Percentiles rank a stretch among this genome's conserved stretches.
Conservation (phyloP, 441 rosid species). For the Bruguiera hainesii region DNA sequence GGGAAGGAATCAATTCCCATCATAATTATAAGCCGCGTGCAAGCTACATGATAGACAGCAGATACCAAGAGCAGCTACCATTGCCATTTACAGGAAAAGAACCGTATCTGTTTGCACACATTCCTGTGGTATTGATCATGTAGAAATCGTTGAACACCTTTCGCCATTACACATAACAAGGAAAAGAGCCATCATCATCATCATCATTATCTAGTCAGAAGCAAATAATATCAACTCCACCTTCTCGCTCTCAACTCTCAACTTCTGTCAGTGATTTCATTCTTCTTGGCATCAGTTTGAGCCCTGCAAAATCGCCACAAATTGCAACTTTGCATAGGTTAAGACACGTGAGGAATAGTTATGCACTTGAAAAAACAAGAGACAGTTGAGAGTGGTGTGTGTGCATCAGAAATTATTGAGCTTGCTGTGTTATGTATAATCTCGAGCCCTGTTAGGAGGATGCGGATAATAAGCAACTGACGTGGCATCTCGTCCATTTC, state of each 20-base stretch:
- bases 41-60: conserved; percentile 21
- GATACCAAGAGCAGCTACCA: conserved; percentile 9
- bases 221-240: no score
- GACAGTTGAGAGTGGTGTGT: background rate
- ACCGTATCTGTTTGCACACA: background rate
- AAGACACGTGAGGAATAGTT: background rate
- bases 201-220: background rate
- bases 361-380: background rate
- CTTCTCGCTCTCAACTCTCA: conserved; percentile 2
- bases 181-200: background rate
- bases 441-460: no score
- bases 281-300: conserved; percentile 7
- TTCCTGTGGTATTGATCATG: conserved; percentile 5
- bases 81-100: conserved; percentile 12
- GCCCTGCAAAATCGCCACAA: conserved; percentile 14
- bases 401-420: no score
- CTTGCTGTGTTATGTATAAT: no score
- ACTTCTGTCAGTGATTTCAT: conserved; percentile 17
- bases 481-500: no score
- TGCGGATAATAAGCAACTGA: no score
- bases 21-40: conserved; percentile 6
- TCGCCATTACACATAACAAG: conserved; percentile 21
- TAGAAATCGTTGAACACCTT: conserved; percentile 7
- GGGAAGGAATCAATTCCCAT: conserved; percentile 25
- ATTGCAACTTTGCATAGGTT: conserved; percentile 7